Evolutionary conservation across 2,329 filamentous ascomycete species (phyloP), one percentile per base, ranked within the genome.

Genomic region (Chaetomiaceae sp.): DNA sequence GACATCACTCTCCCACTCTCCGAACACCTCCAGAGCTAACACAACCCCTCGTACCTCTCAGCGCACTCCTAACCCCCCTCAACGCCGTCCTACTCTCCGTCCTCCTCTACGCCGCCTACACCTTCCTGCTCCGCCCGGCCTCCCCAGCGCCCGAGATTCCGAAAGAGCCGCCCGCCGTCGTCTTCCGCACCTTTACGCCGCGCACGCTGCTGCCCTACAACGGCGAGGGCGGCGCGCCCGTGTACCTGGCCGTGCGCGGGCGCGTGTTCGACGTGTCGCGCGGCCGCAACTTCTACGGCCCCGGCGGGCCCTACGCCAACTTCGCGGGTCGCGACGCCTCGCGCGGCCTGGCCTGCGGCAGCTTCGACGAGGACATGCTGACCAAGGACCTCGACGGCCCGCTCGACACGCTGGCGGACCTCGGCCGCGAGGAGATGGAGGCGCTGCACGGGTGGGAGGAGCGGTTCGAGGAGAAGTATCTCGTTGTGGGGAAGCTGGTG

Each of bases 361-460:
- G 88, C 70, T 97, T 98, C 65, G 93, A 96, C 63, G 81, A 87
- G 72, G 86, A 90, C 6, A 95, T 97, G 89, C 70, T 97, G 68
- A 97, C 93, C 15, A 81, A 91, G 72, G 86, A 96, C 65, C 69
- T 97, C 45, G 80, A 93, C 47, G 91, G 80, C 0, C 88, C 88
- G 36, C 70, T 96, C 52, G 89, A 95, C 63, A 79, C 75, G 43
- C 72, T 95, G 35, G 74, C 79, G 42, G 87, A 83, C 47, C 67
- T 97, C 50, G 81, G 79, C 6, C 65, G 64, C 1, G 88, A 91
- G 48, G 83, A 95, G 73, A 69, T 86, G 68, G 90, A 95, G 65
- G 86, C 89, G 40, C 70, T 96, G 65, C 74, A 77, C 58, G 88
- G 87, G 2, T 98, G 93, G 93, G 90, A 96, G 72, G 88, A 94